Percentiles rank a stretch among this genome's conserved stretches.
phyloP scores from a whole-genome alignment of 2,329 filamentous ascomycete species.

The Delphinella strobiligena region DNA sequence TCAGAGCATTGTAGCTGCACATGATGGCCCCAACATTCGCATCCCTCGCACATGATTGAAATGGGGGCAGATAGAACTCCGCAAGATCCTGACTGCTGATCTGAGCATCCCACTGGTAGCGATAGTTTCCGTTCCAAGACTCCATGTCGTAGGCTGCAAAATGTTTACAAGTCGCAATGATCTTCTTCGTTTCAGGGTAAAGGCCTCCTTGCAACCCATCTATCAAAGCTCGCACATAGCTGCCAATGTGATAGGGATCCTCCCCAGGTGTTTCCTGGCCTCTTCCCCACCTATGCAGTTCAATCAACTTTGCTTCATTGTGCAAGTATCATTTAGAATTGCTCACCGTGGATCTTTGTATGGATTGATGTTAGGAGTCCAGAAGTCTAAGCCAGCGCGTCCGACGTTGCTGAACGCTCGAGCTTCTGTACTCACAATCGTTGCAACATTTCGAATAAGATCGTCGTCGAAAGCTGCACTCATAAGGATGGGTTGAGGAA shows the following conservation, averaged over 20 bases:
- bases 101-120: conserved; percentile 43
- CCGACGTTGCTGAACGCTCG: conserved; percentile 53
- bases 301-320: too few species aligned
- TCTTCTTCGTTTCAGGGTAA: conserved; percentile 22
- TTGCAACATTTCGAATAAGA: conserved; percentile 45
- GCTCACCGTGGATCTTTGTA: conserved; percentile 43
- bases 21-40: conserved; percentile 37
- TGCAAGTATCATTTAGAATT: too few species aligned
- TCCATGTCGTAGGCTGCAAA: conserved; percentile 25
- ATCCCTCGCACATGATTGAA: conserved; percentile 39
- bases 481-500: conserved; percentile 52
- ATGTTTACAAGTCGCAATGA: conserved; percentile 37
- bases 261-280: conserved; percentile 10
- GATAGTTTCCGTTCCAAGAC: conserved; percentile 19
- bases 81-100: conserved; percentile 50
- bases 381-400: conserved; percentile 44
- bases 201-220: conserved; percentile 21
- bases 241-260: conserved; percentile 21
- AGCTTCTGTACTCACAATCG: conserved; percentile 46
- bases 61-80: conserved; percentile 57
- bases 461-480: conserved; percentile 53
- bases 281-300: background rate
- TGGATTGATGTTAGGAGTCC: conserved; percentile 54
- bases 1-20: conserved; percentile 51
- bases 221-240: conserved; percentile 23